These are phyloP conservation scores for Colletotrichum sp. DNA, from an alignment of 2,329 filamentous ascomycete genomes.

Conservation along the genomic window DNA sequence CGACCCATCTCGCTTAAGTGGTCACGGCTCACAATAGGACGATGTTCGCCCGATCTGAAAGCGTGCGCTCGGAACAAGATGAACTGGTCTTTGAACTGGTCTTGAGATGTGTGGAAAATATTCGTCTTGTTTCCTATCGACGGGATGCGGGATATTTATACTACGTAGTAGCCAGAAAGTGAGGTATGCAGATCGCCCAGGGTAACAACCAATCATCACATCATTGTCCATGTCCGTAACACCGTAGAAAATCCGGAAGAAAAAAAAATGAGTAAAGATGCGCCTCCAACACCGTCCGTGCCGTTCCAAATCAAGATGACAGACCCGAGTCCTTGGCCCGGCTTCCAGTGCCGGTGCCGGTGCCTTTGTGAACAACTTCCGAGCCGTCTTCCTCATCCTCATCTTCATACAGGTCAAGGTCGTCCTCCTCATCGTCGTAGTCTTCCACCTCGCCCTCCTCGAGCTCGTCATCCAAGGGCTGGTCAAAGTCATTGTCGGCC, in stretches of 20 bases:
- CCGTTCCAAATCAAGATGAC: slow-evolving; percentile 15
- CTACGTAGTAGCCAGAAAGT: background rate
- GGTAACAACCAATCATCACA: slow-evolving; percentile 14
- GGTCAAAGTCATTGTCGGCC: slow-evolving; percentile 26
- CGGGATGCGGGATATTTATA: background rate
- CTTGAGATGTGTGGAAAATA: background rate
- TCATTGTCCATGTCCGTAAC: slow-evolving; percentile 14
- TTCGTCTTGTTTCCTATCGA: slow-evolving; percentile 9
- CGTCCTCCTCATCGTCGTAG: slow-evolving; percentile 28
- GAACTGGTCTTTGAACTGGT: background rate
- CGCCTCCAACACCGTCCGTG: background rate
- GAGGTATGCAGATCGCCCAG: slow-evolving; percentile 13
- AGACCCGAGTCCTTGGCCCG: slow-evolving; percentile 14
- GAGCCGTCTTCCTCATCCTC: slow-evolving; percentile 20
- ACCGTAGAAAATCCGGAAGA: background rate
- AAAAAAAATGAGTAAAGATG: background rate
- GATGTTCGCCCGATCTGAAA: background rate
- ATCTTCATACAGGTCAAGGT: slow-evolving; percentile 21
- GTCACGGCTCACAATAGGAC: background rate
- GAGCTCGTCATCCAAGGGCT: slow-evolving; percentile 28
- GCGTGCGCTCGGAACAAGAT: background rate
- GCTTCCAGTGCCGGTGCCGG: slow-evolving; percentile 19
- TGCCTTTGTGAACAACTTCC: slow-evolving; percentile 15
- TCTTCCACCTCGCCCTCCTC: slow-evolving; percentile 30
- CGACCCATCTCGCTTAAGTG: background rate